A percentile compares a stretch with the other conserved stretches of the same genome.
These are phyloP conservation scores for Salix udensis DNA, from an alignment of 345 rosid species.

Conservation along the genomic window DNA sequence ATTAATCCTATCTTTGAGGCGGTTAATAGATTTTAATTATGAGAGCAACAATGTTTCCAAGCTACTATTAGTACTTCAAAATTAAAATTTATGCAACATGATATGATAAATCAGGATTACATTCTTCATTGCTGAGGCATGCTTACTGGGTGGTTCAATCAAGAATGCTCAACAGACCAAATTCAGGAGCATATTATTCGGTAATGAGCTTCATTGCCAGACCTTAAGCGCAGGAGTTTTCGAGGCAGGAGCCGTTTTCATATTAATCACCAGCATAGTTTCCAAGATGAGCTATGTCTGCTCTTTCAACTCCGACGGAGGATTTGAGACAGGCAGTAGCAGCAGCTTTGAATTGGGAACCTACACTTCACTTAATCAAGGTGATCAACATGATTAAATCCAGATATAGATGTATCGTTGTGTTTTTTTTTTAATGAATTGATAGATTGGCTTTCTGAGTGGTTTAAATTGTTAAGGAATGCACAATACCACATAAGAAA, in stretches of 20 bases:
- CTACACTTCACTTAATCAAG: conserved; percentile 35
- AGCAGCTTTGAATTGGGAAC: conserved; percentile 55
- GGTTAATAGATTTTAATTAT: too few relatives aligned
- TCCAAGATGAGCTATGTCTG: conserved; percentile 70
- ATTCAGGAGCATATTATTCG: conserved; percentile 61
- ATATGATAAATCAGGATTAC: conserved; percentile 45
- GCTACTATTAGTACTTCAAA: not conserved
- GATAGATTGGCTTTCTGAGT: too few relatives aligned
- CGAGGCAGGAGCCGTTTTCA: conserved; percentile 84
- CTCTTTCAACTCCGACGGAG: conserved; percentile 63
- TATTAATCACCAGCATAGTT: conserved; percentile 65
- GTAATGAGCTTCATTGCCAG: conserved; percentile 64
- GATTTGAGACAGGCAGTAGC: conserved; percentile 48
- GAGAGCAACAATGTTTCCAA: too few relatives aligned
- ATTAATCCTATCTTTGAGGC: too few relatives aligned
- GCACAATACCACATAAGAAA: too few relatives aligned
- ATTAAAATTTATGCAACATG: not conserved
- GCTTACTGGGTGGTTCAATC: conserved; percentile 82
- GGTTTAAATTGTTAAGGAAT: too few relatives aligned
- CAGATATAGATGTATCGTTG: too few relatives aligned
- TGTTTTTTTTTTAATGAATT: too few relatives aligned
- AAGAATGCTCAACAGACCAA: conserved; percentile 88
- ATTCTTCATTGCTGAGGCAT: conserved; percentile 72
- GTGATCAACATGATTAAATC: not conserved
- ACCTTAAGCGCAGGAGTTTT: conserved; percentile 86